phyloP scores from a whole-genome alignment of 805 yeast genomes.

The Grigorovia transvaalensis region DNA sequence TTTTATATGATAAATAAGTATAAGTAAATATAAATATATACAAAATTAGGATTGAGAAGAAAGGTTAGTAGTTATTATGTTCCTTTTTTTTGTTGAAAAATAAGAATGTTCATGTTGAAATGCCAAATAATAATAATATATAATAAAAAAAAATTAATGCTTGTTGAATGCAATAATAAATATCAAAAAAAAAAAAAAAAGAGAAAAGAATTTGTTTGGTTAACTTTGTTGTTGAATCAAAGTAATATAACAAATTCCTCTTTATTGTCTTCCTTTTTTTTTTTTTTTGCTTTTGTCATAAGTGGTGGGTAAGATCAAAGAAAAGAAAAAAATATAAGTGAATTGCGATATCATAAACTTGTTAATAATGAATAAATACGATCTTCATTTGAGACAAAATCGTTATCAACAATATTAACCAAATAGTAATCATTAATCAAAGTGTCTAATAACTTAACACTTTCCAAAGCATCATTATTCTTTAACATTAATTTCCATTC shows the following conservation, averaged over 20 bases:
- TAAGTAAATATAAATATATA: neutral
- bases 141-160: conserved; percentile 4
- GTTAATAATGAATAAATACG: conserved; percentile 46
- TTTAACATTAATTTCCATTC: conserved; percentile 65
- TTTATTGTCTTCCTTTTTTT: no score
- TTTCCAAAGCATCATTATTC: conserved; percentile 26
- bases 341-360: conserved; percentile 3
- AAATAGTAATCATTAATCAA: conserved; percentile 51
- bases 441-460: conserved; percentile 16
- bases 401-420: conserved; percentile 86
- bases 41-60: neutral
- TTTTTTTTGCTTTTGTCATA: neutral
- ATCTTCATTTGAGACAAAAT: conserved; percentile 45
- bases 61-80: neutral
- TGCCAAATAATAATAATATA: conserved; percentile 4
- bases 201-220: neutral
- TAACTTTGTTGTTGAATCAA: neutral
- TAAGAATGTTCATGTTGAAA: conserved; percentile 8
- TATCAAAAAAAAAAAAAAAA: neutral
- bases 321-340: neutral
- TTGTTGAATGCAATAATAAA: conserved; percentile 5
- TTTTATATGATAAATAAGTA: neutral
- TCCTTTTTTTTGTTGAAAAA: conserved; percentile 1
- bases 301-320: neutral
- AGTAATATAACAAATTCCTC: neutral